A percentile compares a stretch with the other conserved stretches of the same genome.
Conservation (phyloP, 2,329 filamentous ascomycete genomes). For the Atkinsonella hypoxylon region DNA sequence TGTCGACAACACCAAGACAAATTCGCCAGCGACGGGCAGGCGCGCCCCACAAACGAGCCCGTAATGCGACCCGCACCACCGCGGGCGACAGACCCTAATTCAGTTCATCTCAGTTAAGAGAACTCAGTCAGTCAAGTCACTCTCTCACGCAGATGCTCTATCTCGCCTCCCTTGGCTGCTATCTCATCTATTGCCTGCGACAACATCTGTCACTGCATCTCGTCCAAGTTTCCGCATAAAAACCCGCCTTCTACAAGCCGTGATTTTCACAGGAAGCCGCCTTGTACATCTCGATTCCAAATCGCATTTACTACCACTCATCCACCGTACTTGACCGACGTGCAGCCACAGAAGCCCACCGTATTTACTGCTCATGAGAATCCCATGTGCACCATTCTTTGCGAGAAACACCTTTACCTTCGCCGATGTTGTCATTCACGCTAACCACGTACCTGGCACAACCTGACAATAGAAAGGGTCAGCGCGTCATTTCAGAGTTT, state of each 20-base stretch:
- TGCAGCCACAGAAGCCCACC: not conserved
- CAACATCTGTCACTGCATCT: too few species aligned
- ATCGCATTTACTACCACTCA: too few species aligned
- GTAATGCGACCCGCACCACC: not conserved
- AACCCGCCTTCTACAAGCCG: too few species aligned
- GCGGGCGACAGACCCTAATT: not conserved
- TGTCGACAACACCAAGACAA: not conserved
- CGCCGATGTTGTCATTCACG: not conserved
- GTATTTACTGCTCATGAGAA: not conserved
- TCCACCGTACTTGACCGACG: not conserved
- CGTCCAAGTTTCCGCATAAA: too few species aligned
- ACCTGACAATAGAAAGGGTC: not conserved
- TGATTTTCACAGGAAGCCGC: too few species aligned
- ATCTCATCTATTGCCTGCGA: not conserved
- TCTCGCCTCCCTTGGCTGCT: not conserved
- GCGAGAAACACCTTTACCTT: not conserved
- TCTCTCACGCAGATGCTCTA: too few species aligned
- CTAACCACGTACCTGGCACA: not conserved
- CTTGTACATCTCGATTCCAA: too few species aligned
- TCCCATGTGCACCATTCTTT: not conserved
- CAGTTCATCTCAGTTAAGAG: too few species aligned
- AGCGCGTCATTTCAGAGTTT: not conserved
- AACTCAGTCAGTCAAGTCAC: too few species aligned
- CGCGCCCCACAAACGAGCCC: not conserved
- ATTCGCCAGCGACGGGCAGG: not conserved